These are phyloP conservation scores for Simplicillium aogashimaense DNA, from an alignment of 2,329 filamentous ascomycete genomes.

Conservation along the genomic window DNA sequence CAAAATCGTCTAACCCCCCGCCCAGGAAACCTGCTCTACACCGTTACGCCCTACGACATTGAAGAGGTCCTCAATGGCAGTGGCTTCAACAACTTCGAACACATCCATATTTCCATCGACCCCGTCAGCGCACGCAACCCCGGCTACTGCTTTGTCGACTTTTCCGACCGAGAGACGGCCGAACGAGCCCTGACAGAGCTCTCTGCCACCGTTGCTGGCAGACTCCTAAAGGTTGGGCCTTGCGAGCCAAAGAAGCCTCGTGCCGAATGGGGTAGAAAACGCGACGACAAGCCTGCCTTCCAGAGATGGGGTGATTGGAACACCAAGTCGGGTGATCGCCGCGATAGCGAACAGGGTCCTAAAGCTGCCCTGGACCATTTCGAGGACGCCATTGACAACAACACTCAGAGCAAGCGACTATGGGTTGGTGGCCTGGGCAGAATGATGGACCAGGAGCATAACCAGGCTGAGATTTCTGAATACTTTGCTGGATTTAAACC, in stretches of 20 bases:
- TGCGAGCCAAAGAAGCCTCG: slow-evolving; percentile 43
- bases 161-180: slow-evolving; percentile 46
- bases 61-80: slow-evolving; percentile 43
- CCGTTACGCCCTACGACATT: slow-evolving; percentile 45
- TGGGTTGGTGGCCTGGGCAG: slow-evolving; percentile 40
- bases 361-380: slow-evolving; percentile 20
- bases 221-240: slow-evolving; percentile 54
- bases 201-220: slow-evolving; percentile 42
- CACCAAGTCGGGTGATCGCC: slow-evolving; percentile 2
- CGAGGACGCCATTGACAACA: slow-evolving; percentile 9
- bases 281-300: slow-evolving; percentile 15
- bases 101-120: slow-evolving; percentile 62
- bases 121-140: slow-evolving; percentile 59
- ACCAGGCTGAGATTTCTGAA: slow-evolving; percentile 32
- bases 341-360: slow-evolving; percentile 14
- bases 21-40: slow-evolving; percentile 43
- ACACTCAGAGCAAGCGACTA: slow-evolving; percentile 24
- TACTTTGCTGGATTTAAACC: slow-evolving; percentile 37
- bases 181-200: slow-evolving; percentile 46
- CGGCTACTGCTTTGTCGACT: slow-evolving; percentile 67
- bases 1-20: background rate
- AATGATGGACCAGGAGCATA: slow-evolving; percentile 36
- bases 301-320: slow-evolving; percentile 36
- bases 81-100: slow-evolving; percentile 38
- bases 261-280: slow-evolving; percentile 8